These are phyloP conservation scores for Umbelopsis vinacea DNA, from an alignment of 192 early-diverging fungal genomes.

Conservation along the genomic window DNA sequence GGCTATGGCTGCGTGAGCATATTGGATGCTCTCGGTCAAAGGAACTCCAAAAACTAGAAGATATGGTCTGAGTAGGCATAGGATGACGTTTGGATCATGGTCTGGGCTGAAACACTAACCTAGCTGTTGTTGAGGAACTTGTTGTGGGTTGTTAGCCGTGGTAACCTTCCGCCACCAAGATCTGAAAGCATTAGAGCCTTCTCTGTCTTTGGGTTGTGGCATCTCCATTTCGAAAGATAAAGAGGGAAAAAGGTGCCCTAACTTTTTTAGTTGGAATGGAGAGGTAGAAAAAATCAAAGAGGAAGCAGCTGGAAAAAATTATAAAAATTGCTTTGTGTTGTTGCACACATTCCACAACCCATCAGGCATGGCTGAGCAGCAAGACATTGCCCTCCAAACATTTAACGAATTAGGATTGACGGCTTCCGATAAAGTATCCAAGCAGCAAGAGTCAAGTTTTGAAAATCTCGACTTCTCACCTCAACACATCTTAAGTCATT, in stretches of 20 bases:
- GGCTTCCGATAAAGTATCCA: conserved; percentile 9
- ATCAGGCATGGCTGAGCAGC: conserved; percentile 14
- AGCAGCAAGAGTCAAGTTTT: conserved; percentile 6
- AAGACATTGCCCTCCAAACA: conserved; percentile 21
- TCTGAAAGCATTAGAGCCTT: conserved; percentile 13
- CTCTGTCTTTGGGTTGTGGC: conserved; percentile 4
- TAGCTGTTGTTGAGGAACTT: conserved; percentile 10
- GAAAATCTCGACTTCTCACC: conserved; percentile 14
- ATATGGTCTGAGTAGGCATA: not conserved
- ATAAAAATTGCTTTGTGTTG: conserved; percentile 4
- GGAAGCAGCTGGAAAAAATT: conserved; percentile 4
- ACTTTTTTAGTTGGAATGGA: not conserved
- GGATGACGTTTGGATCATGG: not conserved
- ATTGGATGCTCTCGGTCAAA: conserved; percentile 30
- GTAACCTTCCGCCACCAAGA: conserved; percentile 19
- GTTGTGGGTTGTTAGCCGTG: conserved; percentile 2
- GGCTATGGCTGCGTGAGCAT: conserved; percentile 30
- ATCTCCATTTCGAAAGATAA: conserved; percentile 10
- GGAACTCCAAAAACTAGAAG: conserved; percentile 35
- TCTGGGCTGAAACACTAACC: not conserved
- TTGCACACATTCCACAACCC: not conserved
- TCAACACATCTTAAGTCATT: not conserved
- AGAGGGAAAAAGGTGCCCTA: not conserved
- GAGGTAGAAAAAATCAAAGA: not conserved
- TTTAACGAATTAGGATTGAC: conserved; percentile 12